A percentile compares a stretch with the other conserved stretches of the same genome.
phyloP scores from a whole-genome alignment of 2,329 filamentous ascomycete species.

The Albophoma yamanashiensis region DNA sequence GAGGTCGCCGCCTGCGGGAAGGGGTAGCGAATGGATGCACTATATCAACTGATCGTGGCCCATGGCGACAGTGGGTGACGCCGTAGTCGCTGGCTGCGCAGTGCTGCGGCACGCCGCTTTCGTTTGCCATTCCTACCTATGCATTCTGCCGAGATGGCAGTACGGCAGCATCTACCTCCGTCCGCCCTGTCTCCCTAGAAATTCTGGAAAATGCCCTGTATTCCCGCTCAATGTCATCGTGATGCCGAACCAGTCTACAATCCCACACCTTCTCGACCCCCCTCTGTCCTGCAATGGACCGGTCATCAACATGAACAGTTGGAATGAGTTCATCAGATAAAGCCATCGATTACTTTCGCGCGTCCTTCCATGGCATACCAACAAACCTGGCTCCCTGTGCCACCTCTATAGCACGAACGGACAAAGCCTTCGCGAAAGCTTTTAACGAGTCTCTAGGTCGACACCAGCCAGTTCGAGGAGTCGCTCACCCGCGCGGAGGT shows the following conservation, averaged over 20 bases:
- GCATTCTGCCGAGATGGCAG: not conserved
- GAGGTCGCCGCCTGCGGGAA: constrained; percentile 16
- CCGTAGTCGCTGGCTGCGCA: not conserved
- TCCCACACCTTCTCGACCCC: not conserved
- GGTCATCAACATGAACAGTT: not conserved
- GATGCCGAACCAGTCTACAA: not conserved
- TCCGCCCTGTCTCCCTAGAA: not conserved
- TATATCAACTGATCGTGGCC: not conserved
- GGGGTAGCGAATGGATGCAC: not conserved
- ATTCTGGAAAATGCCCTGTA: not conserved
- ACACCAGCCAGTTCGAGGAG: constrained; percentile 38
- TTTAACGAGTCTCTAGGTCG: constrained; percentile 12
- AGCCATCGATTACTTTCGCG: not conserved
- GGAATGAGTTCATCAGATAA: not conserved
- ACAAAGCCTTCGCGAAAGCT: not conserved
- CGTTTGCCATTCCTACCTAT: not conserved
- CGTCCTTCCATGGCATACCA: not conserved
- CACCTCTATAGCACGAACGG: not conserved
- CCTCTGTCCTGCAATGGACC: not conserved
- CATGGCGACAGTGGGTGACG: not conserved
- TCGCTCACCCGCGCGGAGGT: constrained; percentile 48
- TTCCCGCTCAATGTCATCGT: not conserved
- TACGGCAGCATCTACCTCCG: not conserved
- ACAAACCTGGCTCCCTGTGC: not conserved
- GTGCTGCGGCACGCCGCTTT: not conserved